A percentile compares a stretch with the other conserved stretches of the same genome.
Conservation (phyloP, 2,329 filamentous ascomycete species). For the Colletotrichum magnum region DNA sequence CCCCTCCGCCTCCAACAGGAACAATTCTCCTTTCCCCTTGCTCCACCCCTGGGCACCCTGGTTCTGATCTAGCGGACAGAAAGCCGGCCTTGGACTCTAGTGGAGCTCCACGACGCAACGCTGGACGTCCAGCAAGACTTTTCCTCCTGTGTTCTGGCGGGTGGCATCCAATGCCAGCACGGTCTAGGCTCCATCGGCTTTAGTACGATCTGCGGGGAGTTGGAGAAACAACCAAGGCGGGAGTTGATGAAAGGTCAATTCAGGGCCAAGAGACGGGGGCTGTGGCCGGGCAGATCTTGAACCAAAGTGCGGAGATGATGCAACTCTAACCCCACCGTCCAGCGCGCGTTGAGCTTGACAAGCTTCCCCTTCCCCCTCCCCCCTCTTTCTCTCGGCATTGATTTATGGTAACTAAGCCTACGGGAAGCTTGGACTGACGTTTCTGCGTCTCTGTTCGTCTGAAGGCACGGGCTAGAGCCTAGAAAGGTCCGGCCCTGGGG, state of each 20-base stretch:
- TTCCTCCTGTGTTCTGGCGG: neutral
- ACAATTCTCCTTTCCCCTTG: no score
- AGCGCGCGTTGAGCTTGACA: neutral
- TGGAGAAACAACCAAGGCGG: neutral
- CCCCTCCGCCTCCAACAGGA: neutral
- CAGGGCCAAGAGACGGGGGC: neutral
- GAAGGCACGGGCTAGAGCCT: neutral
- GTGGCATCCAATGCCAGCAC: neutral
- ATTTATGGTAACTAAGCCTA: neutral
- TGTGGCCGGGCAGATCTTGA: slow-evolving; percentile 12
- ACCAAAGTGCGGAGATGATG: slow-evolving; percentile 21
- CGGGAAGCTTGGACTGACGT: neutral
- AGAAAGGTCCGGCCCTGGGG: neutral
- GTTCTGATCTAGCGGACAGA: slow-evolving; percentile 3
- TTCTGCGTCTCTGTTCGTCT: slow-evolving; percentile 9
- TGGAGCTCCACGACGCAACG: slow-evolving; percentile 15
- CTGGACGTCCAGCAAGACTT: slow-evolving; percentile 1
- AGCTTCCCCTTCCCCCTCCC: neutral
- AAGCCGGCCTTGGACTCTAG: slow-evolving; percentile 25
- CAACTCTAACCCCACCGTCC: slow-evolving; percentile 23
- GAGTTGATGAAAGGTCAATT: slow-evolving; percentile 3
- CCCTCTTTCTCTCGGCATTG: slow-evolving; percentile 5
- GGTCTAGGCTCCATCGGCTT: neutral
- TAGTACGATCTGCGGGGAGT: neutral
- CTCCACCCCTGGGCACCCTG: no score